Evolutionary conservation across 768 basidiomycete species (phyloP), one percentile per base, ranked within the genome.

Genomic region (Agaricus sinodeliciosus): DNA sequence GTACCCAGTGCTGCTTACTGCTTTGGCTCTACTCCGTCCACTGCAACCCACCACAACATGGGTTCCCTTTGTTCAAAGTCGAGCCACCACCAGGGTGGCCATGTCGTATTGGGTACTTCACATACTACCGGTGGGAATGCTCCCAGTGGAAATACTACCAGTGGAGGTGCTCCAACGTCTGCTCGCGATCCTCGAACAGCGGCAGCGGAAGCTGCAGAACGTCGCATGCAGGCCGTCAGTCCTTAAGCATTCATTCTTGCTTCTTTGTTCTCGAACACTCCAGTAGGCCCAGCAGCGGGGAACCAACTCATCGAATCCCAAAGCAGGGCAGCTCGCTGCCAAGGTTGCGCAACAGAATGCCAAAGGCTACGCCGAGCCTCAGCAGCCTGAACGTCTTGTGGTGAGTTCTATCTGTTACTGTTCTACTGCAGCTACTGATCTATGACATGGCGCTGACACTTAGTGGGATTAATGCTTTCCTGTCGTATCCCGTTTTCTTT

Each of bases 181-280:
- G 61, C 60, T 42, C 52, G 37, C 55, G 68, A 81, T 70, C 67
- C 74, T 63, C 77, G 78, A 60, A 67, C 70, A 47, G 81, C 81
- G 63, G 79, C 80, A 49, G 77, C 79, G 64, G 78, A 77, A 64
- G 82, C 82, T 55, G 82, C 82, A 57, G 82, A 82, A 64, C 76
- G 75, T 60, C 73, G 82, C 57, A 57, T 76, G 63, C 72, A 81
- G 67, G 72, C 74, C 61, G 82, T 82, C 59, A 69, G 80, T 69
- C 49, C 18, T 55, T 53, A 45, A 51, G 36, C 28, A 44, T 35
- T 40, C 39, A 49, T 52, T 50, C 51, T 56, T 56, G 53, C 52
- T 49, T 55, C 55, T 57, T 46, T 49, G 48, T 63, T 59, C 60
- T 63, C 45, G 51, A 61, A 47, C 51, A 31, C 48, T 47, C 60